Conservation (phyloP, 2,329 filamentous ascomycete genomes). For the Amauroascus niger region DNA sequence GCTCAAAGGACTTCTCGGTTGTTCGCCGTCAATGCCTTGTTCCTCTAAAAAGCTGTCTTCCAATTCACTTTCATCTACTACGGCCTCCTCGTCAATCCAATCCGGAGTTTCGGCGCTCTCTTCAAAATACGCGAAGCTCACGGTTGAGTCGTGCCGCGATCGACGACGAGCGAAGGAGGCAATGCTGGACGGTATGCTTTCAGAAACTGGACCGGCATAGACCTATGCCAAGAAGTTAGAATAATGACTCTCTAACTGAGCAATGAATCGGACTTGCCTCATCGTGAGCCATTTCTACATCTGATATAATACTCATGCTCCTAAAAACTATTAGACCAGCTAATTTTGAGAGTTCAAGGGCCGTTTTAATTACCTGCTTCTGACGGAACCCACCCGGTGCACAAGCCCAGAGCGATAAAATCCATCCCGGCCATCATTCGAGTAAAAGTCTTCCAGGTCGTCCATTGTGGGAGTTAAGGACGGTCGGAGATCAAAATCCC, state of each 20-base stretch:
- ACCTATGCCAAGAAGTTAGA: slow-evolving; percentile 39
- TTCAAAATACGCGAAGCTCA: slow-evolving; percentile 82
- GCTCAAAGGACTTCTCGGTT: slow-evolving; percentile 10
- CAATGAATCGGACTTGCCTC: slow-evolving; percentile 54
- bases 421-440: slow-evolving; percentile 15
- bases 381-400: slow-evolving; percentile 24
- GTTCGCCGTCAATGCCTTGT: slow-evolving; percentile 19
- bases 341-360: not conserved
- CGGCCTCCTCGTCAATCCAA: slow-evolving; percentile 43
- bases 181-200: slow-evolving; percentile 88
- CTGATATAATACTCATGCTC: slow-evolving; percentile 63
- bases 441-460: slow-evolving; percentile 24
- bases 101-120: slow-evolving; percentile 55
- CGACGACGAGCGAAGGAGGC: slow-evolving; percentile 86
- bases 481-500: not conserved
- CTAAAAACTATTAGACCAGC: slow-evolving; percentile 2
- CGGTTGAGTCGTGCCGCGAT: slow-evolving; percentile 66
- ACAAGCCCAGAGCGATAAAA: not conserved
- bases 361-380: slow-evolving; percentile 30
- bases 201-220: slow-evolving; percentile 84
- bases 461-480: slow-evolving; percentile 18
- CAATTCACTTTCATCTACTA: slow-evolving; percentile 33
- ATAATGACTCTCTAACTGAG: slow-evolving; percentile 8
- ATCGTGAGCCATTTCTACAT: slow-evolving; percentile 98
- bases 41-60: slow-evolving; percentile 27